Evolutionary conservation across 2,329 filamentous ascomycete species (phyloP).

Genomic region (Cordyceps tenuipes): DNA sequence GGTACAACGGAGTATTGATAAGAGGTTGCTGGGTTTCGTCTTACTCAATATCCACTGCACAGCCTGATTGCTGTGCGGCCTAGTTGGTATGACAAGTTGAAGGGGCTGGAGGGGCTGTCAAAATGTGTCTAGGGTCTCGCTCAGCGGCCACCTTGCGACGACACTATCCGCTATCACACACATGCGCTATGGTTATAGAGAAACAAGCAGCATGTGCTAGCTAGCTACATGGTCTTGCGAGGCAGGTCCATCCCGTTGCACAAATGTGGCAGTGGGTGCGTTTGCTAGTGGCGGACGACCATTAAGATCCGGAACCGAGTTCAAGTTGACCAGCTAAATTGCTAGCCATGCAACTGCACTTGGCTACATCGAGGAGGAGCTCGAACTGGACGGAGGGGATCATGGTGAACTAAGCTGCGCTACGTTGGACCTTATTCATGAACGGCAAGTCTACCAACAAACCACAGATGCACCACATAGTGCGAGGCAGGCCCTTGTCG

Average conservation of each 20-base stretch:
- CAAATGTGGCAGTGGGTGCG: slow-evolving; percentile 5
- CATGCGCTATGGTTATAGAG: background rate
- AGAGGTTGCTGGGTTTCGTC: no score
- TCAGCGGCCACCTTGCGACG: background rate
- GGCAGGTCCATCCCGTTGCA: background rate
- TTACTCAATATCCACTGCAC: no score
- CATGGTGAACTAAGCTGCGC: no score
- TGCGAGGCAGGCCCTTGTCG: background rate
- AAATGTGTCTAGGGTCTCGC: background rate
- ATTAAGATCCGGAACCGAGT: background rate
- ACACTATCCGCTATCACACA: background rate
- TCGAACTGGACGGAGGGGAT: background rate
- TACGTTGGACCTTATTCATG: background rate
- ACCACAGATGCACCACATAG: no score
- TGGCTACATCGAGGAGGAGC: background rate
- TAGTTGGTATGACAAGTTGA: background rate
- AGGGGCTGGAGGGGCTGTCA: background rate
- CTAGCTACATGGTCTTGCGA: background rate
- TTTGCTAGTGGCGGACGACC: background rate
- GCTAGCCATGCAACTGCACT: background rate
- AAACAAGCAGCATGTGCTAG: no score
- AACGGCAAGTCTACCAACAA: background rate
- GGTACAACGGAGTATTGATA: no score
- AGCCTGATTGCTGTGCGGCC: no score
- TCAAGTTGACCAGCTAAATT: background rate